Base-by-base conservation (phyloP, 495 filamentous ascomycete species). In the Penicillium steckii region DNA sequence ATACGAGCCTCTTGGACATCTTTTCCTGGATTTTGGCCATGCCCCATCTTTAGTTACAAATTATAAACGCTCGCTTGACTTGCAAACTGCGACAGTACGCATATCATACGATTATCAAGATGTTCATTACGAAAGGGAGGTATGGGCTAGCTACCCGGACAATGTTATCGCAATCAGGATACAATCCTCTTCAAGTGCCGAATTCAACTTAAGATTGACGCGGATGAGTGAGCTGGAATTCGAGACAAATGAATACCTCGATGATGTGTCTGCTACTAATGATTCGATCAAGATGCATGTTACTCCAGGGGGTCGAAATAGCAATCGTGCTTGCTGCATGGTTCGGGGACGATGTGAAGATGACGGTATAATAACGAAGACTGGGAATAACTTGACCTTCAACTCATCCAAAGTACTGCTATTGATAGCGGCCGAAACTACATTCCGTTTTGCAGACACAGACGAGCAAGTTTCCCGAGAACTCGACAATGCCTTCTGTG, bases 1-100 rank as follows among this genome's bases (percentile, higher is more conserved):
- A n/a, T 81, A 81, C 46, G 68, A 81, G 32, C 71, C 75, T 22
- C 66, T 79, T 2, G 76, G 69, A 3, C 68, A 72, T 26, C 38
- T 80, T 8, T 70, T 64, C 22, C 25, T 82, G 23, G 71, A 80
- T 41, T 76, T 81, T 58, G 71, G 64, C 10, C 72, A 78, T 46
- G 33, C 53, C 6, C 33, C 46, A 0, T 47, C 61, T 4, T 51
- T 63, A 7, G 55, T 77, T 13, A 64, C 57, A 2, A 50, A 53
- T 2, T 81, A 82, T 55, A 56, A 63, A 43, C 66, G 80, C 6
- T 74, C 61, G n/a, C 48, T 82, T 43, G 72, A 80, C 49, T 58
- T 76, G 7, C 53, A 47, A 1, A 59, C 67, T 41, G 69, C 73
- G 21, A 65, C 64, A 4, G 52, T 61, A 1, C 68, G 64, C 24